A percentile compares a stretch with the other conserved stretches of the same genome.
Evolutionary conservation across 805 yeast species (phyloP).

Genomic region (Schwanniomyces polymorphus): DNA sequence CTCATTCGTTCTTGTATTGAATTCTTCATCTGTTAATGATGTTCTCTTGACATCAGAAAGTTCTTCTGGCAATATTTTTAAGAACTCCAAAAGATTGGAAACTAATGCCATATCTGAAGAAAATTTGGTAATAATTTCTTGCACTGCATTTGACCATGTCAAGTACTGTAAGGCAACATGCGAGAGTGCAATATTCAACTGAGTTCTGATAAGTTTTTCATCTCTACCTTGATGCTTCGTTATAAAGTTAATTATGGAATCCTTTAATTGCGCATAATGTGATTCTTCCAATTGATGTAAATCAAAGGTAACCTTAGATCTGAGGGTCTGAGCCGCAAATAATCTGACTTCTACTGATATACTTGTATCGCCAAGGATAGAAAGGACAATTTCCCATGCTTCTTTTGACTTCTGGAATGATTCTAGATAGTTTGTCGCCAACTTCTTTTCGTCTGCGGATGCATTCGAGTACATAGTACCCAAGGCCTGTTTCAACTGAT

Average conservation of each 20-base stretch:
- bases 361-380: conserved; percentile 42
- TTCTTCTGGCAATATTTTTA: conserved; percentile 91
- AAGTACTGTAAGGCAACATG: conserved; percentile 77
- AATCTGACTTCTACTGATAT: conserved; percentile 59
- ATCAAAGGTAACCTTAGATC: conserved; percentile 85
- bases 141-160: conserved; percentile 69
- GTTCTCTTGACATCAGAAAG: conserved; percentile 73
- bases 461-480: conserved; percentile 47
- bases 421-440: conserved; percentile 62
- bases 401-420: conserved; percentile 77
- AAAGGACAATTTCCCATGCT: conserved; percentile 77
- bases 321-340: conserved; percentile 88
- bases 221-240: conserved; percentile 36
- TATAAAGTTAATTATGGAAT: conserved; percentile 61
- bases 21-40: conserved; percentile 81
- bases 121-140: conserved; percentile 59
- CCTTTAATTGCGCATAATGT: conserved; percentile 61
- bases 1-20: conserved; percentile 58
- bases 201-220: conserved; percentile 70
- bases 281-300: conserved; percentile 69
- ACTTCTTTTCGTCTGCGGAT: conserved; percentile 45
- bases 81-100: conserved; percentile 66
- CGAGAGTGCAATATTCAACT: conserved; percentile 78
- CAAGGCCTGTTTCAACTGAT: conserved; percentile 46
- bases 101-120: conserved; percentile 37